These are phyloP conservation scores for Omphalea diandra DNA, from an alignment of 441 rosid species.

Conservation along the genomic window DNA sequence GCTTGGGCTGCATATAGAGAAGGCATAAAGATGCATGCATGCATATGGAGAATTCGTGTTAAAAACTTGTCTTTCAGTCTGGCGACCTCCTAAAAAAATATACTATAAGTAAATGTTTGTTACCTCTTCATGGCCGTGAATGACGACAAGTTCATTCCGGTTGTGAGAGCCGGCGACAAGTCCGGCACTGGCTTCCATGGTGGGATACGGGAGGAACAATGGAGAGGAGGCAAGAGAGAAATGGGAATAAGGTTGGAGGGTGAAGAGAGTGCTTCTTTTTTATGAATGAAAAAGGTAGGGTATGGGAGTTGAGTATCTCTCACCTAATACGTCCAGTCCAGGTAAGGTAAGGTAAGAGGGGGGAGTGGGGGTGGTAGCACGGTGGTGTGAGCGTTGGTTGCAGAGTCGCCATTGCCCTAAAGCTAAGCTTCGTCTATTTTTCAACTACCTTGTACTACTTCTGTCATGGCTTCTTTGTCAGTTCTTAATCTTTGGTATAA, in stretches of 20 bases:
- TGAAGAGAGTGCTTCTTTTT: conserved; percentile 28
- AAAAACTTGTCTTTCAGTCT: too few relatives aligned
- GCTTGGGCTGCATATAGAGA: conserved; percentile 58
- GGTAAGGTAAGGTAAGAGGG: conserved; percentile 1
- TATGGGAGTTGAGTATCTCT: conserved; percentile 14
- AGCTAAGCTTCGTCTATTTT: conserved; percentile 65
- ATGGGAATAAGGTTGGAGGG: conserved; percentile 14
- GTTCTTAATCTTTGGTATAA: too few relatives aligned
- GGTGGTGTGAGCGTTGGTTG: conserved; percentile 53
- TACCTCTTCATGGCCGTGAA: conserved; percentile 98
- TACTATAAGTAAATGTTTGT: neutral
- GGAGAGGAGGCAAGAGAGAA: conserved; percentile 7
- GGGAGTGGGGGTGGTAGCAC: conserved; percentile 12
- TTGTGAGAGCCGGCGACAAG: conserved; percentile 98
- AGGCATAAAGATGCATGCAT: neutral
- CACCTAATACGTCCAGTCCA: conserved; percentile 46
- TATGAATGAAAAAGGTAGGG: conserved; percentile 33
- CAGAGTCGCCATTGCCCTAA: conserved; percentile 93
- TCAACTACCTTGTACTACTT: conserved; percentile 33
- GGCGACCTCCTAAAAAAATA: neutral
- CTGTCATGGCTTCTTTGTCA: neutral
- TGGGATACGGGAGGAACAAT: neutral
- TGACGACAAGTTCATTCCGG: conserved; percentile 97
- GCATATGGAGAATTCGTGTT: too few relatives aligned
- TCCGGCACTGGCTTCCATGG: conserved; percentile 98